These are phyloP conservation scores for Meripilus lineatus DNA, from an alignment of 1,284 basidiomycete genomes.

Conservation along the genomic window DNA sequence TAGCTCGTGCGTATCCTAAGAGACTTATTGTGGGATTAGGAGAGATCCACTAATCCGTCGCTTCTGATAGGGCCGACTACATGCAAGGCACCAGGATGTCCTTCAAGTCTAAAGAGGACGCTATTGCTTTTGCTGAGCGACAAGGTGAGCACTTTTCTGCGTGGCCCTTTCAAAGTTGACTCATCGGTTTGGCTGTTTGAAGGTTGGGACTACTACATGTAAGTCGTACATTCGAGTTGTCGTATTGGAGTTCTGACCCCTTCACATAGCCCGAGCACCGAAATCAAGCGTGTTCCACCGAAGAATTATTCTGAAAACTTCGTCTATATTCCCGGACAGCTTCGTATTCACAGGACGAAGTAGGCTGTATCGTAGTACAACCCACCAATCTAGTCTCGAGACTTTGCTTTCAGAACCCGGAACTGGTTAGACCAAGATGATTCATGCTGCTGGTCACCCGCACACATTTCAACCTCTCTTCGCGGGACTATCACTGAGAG, in stretches of 20 bases:
- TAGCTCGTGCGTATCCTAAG: slow-evolving; percentile 60
- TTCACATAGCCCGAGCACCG: slow-evolving; percentile 58
- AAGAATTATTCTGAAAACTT: slow-evolving; percentile 96
- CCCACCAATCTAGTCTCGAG: no score
- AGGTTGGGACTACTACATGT: slow-evolving; percentile 82
- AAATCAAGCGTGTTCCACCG: slow-evolving; percentile 73
- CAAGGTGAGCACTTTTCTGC: slow-evolving; percentile 54
- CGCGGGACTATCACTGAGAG: no score
- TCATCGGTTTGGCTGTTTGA: not conserved
- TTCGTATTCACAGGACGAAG: slow-evolving; percentile 91
- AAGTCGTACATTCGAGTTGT: slow-evolving; percentile 24
- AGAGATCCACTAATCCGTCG: slow-evolving; percentile 2
- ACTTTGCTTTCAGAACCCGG: no score
- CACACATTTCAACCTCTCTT: no score
- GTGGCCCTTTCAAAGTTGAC: not conserved
- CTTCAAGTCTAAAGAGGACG: slow-evolving; percentile 90
- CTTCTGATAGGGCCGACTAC: slow-evolving; percentile 80
- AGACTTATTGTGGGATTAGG: slow-evolving; percentile 2
- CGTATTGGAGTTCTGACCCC: slow-evolving; percentile 1
- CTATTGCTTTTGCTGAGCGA: slow-evolving; percentile 91
- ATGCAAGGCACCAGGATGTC: slow-evolving; percentile 90
- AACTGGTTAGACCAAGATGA: no score
- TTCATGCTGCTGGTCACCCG: no score
- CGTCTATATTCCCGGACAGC: slow-evolving; percentile 75
- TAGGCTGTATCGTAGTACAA: slow-evolving; percentile 53